Base-by-base conservation (phyloP, 2,329 filamentous ascomycete genomes). In the Talaromyces pinophilus region DNA sequence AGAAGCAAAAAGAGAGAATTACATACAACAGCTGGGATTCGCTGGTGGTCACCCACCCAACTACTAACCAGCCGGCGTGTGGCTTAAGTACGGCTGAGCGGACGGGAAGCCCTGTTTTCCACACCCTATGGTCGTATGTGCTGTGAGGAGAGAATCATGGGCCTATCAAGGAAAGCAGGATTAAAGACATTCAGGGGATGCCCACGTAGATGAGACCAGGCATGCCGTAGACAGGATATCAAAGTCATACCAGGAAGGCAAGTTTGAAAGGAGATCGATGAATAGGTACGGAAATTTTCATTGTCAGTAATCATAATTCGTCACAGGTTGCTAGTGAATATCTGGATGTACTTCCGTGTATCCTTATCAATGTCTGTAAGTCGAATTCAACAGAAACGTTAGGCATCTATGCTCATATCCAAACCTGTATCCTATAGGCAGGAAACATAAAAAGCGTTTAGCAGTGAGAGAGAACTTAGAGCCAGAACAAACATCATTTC, bases 31-130 rank as follows among this genome's bases (percentile, higher is more conserved):
- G 48, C 48, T 52, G 48, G 48, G 48, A 52, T 52, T 52, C 48
- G 25, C 48, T 52, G 22, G 48, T 52, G 48, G 48, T 52, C 48
- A 52, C 48, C 48, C 48, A 52, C 48, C 48, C 22, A 52, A 52
- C 25, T 52, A 52, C 48, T 52, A 30, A 30, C 48, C 48, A 52
- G 48, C 48, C 48, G 48, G 48, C 48, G 48, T 52, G 48, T 52
- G 48, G 48, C 48, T 52, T 52, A 52, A 52, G 48, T 52, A 52
- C 48, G 48, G 48, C 48, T 52, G 48, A 52, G 48, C 48, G 48
- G 48, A 52, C 48, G 48, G 48, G 48, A 52, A 52, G 48, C 48
- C 48, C 48, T 52, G 22, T 52, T 52, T 52, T 52, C 48, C 48
- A 52, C 48, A 52, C 48, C 48, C 48, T 52, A 52, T 52, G 48